A percentile compares a stretch with the other conserved stretches of the same genome.
Conservation (phyloP, 306 rosid genomes). For the Acacia acuminata region DNA sequence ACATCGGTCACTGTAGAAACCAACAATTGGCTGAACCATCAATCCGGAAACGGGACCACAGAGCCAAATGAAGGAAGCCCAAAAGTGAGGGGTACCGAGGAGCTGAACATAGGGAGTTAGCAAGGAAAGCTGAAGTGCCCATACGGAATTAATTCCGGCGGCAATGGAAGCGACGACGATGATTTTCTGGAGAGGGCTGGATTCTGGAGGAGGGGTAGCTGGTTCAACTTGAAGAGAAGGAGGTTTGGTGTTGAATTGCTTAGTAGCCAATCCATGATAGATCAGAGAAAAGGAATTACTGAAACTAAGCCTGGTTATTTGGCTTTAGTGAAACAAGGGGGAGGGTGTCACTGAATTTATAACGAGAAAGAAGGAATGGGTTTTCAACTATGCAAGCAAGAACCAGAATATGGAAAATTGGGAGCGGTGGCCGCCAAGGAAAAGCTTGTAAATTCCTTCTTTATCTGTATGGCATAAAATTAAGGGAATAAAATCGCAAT, state of each 20-base stretch:
- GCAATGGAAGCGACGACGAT: slow-evolving; percentile 76
- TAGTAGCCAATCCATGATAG: neutral
- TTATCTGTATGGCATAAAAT: neutral
- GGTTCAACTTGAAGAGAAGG: slow-evolving; percentile 40
- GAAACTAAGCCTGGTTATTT: neutral
- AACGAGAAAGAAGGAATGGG: neutral
- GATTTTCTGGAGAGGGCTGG: slow-evolving; percentile 48
- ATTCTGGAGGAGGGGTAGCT: neutral
- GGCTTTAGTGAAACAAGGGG: neutral
- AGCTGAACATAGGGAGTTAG: slow-evolving; percentile 83
- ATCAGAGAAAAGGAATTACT: neutral
- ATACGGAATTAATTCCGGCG: slow-evolving; percentile 83
- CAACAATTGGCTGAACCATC: slow-evolving; percentile 80
- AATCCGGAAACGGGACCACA: slow-evolving; percentile 90
- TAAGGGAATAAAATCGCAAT: neutral
- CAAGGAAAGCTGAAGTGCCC: slow-evolving; percentile 86
- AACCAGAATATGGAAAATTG: neutral
- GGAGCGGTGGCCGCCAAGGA: neutral
- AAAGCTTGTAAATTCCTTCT: neutral
- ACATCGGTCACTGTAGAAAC: slow-evolving; percentile 85
- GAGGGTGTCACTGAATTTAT: neutral
- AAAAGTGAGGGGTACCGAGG: slow-evolving; percentile 65
- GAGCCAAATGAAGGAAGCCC: slow-evolving; percentile 87
- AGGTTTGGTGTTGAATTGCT: slow-evolving; percentile 14
- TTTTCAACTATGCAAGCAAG: neutral